phyloP scores from a whole-genome alignment of 805 yeast genomes.

The Metschnikowia koreensis region DNA sequence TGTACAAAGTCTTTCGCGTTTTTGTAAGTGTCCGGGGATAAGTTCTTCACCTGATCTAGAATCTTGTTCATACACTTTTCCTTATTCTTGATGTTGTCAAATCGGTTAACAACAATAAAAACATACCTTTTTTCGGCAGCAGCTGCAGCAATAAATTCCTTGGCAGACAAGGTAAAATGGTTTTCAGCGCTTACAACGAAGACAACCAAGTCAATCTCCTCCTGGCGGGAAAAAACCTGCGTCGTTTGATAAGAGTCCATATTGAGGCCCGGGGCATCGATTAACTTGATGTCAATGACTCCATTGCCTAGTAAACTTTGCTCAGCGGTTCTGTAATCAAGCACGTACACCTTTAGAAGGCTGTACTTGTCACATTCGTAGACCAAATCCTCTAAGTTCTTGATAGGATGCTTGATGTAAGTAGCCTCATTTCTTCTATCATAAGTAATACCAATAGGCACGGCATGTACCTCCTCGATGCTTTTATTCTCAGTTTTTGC shows the following conservation, averaged over 20 bases:
- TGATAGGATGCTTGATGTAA: constrained; percentile 53
- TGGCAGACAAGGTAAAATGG: constrained; percentile 90
- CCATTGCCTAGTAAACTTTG: constrained; percentile 82
- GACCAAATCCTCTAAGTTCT: constrained; percentile 66
- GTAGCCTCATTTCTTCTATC: constrained; percentile 60
- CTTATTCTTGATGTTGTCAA: constrained; percentile 82
- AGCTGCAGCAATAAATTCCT: constrained; percentile 87
- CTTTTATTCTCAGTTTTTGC: constrained; percentile 66
- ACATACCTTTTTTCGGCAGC: constrained; percentile 89
- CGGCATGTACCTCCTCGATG: constrained; percentile 91
- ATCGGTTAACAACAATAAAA: constrained; percentile 90
- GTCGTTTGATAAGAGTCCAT: constrained; percentile 92
- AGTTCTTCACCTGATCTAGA: constrained; percentile 75
- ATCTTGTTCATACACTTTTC: constrained; percentile 74
- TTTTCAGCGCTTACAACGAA: constrained; percentile 96
- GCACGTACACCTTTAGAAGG: constrained; percentile 75
- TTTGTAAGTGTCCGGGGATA: constrained; percentile 90
- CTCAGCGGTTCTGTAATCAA: constrained; percentile 66
- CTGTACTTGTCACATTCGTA: constrained; percentile 69
- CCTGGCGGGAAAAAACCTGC: constrained; percentile 92
- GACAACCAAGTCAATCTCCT: constrained; percentile 92
- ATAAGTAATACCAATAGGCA: constrained; percentile 56
- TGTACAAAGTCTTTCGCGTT: constrained; percentile 90
- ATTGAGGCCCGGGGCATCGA: constrained; percentile 97
- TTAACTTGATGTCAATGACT: constrained; percentile 84